Percentiles rank a stretch among this genome's conserved stretches.
Evolutionary conservation across 2,329 filamentous ascomycete species (phyloP).

Genomic region (Colletotrichum melonis): DNA sequence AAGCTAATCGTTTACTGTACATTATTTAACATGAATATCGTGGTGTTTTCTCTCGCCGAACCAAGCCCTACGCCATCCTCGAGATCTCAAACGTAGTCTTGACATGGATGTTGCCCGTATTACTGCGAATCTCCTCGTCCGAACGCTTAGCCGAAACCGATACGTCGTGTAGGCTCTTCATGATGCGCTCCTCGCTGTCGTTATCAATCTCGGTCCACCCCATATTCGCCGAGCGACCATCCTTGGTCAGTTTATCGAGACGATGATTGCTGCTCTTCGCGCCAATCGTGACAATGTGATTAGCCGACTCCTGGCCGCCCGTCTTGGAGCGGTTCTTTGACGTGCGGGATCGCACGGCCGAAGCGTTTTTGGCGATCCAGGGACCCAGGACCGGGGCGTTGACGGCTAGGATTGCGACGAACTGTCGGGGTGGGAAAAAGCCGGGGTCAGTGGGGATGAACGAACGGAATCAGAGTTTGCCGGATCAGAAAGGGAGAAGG

Average conservation of each 20-base stretch:
- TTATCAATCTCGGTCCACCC: slow-evolving; percentile 40
- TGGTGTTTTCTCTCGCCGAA: no score
- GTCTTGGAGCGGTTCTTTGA: slow-evolving; percentile 23
- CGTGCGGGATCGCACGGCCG: slow-evolving; percentile 27
- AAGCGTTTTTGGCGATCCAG: slow-evolving; percentile 39
- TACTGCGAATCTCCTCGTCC: background rate
- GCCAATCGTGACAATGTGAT: slow-evolving; percentile 39
- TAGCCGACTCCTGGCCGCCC: slow-evolving; percentile 20
- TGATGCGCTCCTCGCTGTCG: slow-evolving; percentile 38
- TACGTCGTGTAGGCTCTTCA: slow-evolving; percentile 21
- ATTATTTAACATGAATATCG: background rate
- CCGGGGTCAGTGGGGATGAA: background rate
- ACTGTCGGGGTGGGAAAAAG: slow-evolving; percentile 24
- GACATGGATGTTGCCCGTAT: slow-evolving; percentile 3
- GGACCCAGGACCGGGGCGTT: slow-evolving; percentile 40
- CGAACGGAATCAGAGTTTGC: background rate
- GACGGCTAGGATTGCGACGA: slow-evolving; percentile 40
- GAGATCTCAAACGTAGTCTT: slow-evolving; percentile 19
- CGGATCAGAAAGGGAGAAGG: background rate
- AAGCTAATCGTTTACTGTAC: background rate
- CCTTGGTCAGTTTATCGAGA: slow-evolving; percentile 34
- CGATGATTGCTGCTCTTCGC: slow-evolving; percentile 30
- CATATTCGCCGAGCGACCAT: slow-evolving; percentile 27
- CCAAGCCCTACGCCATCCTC: background rate
- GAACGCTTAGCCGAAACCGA: slow-evolving; percentile 19